Percentiles rank a stretch among this genome's conserved stretches.
Conservation (phyloP, 1,284 basidiomycete genomes). For the Ganoderma lingzhi region DNA sequence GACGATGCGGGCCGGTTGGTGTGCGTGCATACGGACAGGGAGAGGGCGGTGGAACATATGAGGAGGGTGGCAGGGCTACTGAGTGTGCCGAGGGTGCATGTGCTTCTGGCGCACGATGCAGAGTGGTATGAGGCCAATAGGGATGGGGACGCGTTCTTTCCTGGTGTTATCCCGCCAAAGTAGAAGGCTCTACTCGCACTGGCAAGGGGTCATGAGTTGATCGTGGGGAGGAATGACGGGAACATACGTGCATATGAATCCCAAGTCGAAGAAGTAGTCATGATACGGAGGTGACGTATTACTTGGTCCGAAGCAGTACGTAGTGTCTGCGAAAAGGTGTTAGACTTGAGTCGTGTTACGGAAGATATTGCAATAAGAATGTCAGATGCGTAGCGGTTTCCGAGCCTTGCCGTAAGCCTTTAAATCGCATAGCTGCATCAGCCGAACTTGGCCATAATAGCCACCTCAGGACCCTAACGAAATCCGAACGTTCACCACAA, state of each 20-base stretch:
- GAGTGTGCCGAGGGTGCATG: constrained; percentile 48
- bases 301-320: neutral
- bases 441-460: neutral
- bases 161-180: constrained; percentile 16
- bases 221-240: neutral
- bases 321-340: neutral
- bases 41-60: constrained; percentile 51
- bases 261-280: neutral
- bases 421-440: neutral
- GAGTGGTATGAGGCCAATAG: constrained; percentile 50
- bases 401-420: too few relatives aligned
- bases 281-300: neutral
- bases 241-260: neutral
- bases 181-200: neutral
- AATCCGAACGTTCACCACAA: neutral
- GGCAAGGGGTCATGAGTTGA: neutral
- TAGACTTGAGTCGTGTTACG: too few relatives aligned
- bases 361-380: too few relatives aligned
- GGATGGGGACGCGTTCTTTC: constrained; percentile 22
- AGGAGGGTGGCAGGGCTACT: constrained; percentile 47
- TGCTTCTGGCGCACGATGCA: constrained; percentile 60
- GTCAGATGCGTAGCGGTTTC: too few relatives aligned
- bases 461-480: neutral
- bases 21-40: constrained; percentile 55
- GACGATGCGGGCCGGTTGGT: constrained; percentile 33